Percentiles rank a stretch among this genome's conserved stretches.
Conservation (phyloP, 2,329 filamentous ascomycete species). For the Cladorrhinum sp. region DNA sequence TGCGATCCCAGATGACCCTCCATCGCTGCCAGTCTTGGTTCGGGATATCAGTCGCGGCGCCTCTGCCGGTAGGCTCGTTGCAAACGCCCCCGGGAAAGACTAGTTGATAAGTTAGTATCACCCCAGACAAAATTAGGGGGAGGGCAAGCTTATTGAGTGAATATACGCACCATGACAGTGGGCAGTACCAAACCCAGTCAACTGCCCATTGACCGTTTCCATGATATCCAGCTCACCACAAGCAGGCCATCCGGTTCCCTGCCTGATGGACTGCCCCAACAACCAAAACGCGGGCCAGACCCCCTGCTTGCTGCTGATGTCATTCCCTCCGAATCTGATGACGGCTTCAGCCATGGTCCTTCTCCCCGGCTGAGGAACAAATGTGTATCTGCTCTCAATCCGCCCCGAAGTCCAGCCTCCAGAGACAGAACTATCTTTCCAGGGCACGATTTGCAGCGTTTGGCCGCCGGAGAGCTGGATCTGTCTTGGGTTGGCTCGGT, state of each 20-base stretch:
- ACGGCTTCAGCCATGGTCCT: constrained; percentile 45
- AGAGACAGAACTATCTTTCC: constrained; percentile 34
- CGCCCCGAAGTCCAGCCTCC: constrained; percentile 53
- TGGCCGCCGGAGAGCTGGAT: constrained; percentile 48
- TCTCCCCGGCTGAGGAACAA: constrained; percentile 45
- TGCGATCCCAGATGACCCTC: constrained; percentile 50
- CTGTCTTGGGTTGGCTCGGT: constrained; percentile 44
- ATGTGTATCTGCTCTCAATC: constrained; percentile 48
- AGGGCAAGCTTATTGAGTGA: no score
- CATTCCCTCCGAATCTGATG: constrained; percentile 46
- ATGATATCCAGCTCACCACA: constrained; percentile 59
- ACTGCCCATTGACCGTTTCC: constrained; percentile 52
- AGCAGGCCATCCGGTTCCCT: constrained; percentile 48
- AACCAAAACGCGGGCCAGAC: constrained; percentile 61
- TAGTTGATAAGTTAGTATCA: background rate
- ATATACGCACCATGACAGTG: constrained; percentile 41
- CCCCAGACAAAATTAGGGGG: constrained; percentile 32
- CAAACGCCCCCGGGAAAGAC: constrained; percentile 44
- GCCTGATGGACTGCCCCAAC: constrained; percentile 48
- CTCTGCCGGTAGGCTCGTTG: constrained; percentile 48
- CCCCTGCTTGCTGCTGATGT: constrained; percentile 43
- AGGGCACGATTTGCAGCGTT: constrained; percentile 52
- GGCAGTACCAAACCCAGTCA: constrained; percentile 46
- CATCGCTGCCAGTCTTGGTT: constrained; percentile 47
- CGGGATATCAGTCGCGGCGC: constrained; percentile 35